Percentiles rank a stretch among this genome's conserved stretches.
phyloP scores from a whole-genome alignment of 345 rosid species.

The Eutrema yunnanense region DNA sequence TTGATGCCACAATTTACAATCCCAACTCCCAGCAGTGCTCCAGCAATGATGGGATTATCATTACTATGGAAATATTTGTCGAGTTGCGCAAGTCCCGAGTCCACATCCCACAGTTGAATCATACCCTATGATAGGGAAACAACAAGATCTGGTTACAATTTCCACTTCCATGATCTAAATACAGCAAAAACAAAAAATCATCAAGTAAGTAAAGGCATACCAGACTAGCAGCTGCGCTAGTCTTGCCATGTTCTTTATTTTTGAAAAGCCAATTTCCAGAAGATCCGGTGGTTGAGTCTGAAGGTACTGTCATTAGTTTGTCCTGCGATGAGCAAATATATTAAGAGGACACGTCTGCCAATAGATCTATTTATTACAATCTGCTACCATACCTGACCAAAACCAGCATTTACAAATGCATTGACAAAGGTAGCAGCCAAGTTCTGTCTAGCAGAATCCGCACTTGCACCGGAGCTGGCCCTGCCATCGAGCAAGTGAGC shows the following conservation, averaged over 20 bases:
- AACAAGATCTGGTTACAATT: not conserved
- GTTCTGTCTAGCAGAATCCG: conserved; percentile 94
- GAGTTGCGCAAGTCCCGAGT: conserved; percentile 82
- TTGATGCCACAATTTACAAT: conserved; percentile 78
- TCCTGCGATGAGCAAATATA: conserved; percentile 44
- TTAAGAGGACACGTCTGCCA: not conserved
- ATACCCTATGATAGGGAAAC: conserved; percentile 53
- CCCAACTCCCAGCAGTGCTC: conserved; percentile 93
- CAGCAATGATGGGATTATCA: conserved; percentile 81
- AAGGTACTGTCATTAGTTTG: conserved; percentile 79
- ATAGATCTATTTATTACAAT: not conserved
- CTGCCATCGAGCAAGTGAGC: conserved; percentile 97
- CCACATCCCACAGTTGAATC: conserved; percentile 96
- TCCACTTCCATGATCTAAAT: not conserved
- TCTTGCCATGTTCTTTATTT: conserved; percentile 96
- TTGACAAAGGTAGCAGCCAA: conserved; percentile 98
- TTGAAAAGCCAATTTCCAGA: conserved; percentile 95
- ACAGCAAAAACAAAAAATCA: not conserved
- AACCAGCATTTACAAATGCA: conserved; percentile 99
- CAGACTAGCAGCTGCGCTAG: conserved; percentile 97
- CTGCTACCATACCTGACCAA: conserved; percentile 67
- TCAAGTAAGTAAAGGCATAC: conserved; percentile 31
- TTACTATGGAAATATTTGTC: conserved; percentile 89
- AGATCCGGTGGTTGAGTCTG: conserved; percentile 69
- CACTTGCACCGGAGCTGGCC: conserved; percentile 75